phyloP scores from a whole-genome alignment of 768 basidiomycete species.

The Russula sp. region DNA sequence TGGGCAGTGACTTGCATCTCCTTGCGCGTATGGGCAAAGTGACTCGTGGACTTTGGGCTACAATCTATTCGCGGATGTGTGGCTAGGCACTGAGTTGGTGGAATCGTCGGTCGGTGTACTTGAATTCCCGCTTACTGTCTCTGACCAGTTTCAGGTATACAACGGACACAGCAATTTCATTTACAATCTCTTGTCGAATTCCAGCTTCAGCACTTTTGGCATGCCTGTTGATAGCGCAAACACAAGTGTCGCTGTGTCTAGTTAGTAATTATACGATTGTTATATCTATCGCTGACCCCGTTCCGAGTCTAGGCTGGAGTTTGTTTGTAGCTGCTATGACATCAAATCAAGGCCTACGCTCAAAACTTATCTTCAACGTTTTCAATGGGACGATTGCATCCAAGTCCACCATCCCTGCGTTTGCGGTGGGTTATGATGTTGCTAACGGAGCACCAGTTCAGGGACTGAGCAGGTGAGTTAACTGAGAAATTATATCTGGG shows the following conservation, averaged over 20 bases:
- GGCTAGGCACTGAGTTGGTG: constrained; percentile 55
- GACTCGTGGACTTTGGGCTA: constrained; percentile 58
- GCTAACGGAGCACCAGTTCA: background rate
- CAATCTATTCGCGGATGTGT: constrained; percentile 60
- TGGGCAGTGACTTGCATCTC: constrained; percentile 12
- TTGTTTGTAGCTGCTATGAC: constrained; percentile 24
- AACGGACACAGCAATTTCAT: constrained; percentile 18
- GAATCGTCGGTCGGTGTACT: constrained; percentile 25
- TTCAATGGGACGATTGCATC: background rate
- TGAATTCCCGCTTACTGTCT: background rate
- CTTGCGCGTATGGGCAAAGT: constrained; percentile 14
- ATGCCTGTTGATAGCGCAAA: constrained; percentile 18
- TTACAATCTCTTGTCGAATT: background rate
- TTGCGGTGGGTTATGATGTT: constrained; percentile 17
- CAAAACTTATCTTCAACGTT: constrained; percentile 15
- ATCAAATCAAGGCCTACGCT: background rate
- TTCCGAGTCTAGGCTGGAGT: constrained; percentile 14
- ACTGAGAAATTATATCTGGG: too few relatives aligned
- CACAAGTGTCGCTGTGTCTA: background rate
- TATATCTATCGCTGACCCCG: background rate
- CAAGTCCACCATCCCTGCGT: background rate
- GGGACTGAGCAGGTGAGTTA: constrained; percentile 23
- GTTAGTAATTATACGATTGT: background rate
- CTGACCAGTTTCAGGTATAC: constrained; percentile 19
- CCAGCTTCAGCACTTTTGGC: constrained; percentile 9